Evolutionary conservation across 225 moss, liverwort and hornwort species (phyloP).

Genomic region (Rhytidiadelphus loreus): DNA sequence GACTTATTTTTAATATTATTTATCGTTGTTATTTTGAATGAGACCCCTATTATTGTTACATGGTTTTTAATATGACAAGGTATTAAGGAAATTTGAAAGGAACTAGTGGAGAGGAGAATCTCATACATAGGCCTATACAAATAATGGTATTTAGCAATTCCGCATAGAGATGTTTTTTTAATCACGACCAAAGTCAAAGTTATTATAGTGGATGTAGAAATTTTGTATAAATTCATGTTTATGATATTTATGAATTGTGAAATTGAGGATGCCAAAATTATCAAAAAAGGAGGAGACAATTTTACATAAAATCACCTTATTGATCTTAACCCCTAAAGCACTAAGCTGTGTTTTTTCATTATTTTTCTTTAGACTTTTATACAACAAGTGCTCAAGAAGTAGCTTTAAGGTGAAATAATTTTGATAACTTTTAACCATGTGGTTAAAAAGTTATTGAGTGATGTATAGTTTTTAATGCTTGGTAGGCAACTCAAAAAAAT

Average conservation of each 20-base stretch:
- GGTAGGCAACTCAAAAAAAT: no score
- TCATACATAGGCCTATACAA: neutral
- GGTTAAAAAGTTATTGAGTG: no score
- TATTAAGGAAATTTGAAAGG: neutral
- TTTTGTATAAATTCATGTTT: neutral
- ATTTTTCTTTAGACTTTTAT: no score
- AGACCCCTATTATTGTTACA: no score
- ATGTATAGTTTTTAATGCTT: no score
- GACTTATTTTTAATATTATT: neutral
- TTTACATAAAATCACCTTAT: neutral
- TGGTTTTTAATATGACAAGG: neutral
- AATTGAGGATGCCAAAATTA: neutral
- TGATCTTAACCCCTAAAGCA: neutral
- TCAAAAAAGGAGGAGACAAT: neutral
- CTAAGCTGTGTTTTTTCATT: no score
- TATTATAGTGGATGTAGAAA: neutral
- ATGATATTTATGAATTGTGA: neutral
- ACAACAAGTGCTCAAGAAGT: no score
- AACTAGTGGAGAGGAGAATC: neutral
- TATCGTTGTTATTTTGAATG: neutral
- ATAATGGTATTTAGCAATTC: neutral
- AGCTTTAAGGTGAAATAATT: no score
- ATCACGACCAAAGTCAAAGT: neutral
- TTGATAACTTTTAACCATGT: no score
- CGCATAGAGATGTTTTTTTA: rapidly evolving